Evolutionary conservation across 1,284 basidiomycete species (phyloP), one percentile per base, ranked within the genome.

Genomic region (Ganoderma lucidum): DNA sequence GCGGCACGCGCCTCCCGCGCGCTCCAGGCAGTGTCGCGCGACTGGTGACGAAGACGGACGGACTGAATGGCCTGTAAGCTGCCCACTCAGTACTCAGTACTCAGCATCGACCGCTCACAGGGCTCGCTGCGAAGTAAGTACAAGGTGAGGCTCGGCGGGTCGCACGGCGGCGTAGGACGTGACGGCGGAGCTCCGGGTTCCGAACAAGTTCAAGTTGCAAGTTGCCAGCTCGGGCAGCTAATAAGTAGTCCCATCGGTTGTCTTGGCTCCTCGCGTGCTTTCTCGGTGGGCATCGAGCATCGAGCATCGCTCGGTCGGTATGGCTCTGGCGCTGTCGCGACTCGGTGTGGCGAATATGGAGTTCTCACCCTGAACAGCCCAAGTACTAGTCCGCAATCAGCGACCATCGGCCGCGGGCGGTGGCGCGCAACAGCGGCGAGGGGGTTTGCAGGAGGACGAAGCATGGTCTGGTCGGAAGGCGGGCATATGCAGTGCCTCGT

Each of bases 401-500:
- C 30, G 14, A 6, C 53, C 53, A 15, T 17, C 53, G 53, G 28
- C 53, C 30, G 30, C 23, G 65, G 65, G 55, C 58, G 67, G 41
- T 60, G 69, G 66, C 48, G 65, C 65, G 62, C 55, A 48, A 44
- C 41, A 48, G 65, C 42, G 58, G 51, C 62, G 2, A 55, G 48
- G 62, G 6, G 44, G 15, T 12, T 6, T 23, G 45, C 19, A 48
- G 19, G 45, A 48, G 45, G 45, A 23, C 19, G 17, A 53, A 51
- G 62, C 62, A 39, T 48, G 48, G 2, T 28, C 28, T 19, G 62
- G 62, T 30, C 62, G 62, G 61, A 62, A 45, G 39, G 61, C 32
- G 42, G 62, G 62, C 32, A 48, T 48, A 63, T 63, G 62, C 62
- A 59, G 69, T 70, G 74, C 74, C 74, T 75, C 74, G 68, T 69